These are phyloP conservation scores for Elaeagnus macrophylla DNA, from an alignment of 306 rosid genomes.

Conservation along the genomic window DNA sequence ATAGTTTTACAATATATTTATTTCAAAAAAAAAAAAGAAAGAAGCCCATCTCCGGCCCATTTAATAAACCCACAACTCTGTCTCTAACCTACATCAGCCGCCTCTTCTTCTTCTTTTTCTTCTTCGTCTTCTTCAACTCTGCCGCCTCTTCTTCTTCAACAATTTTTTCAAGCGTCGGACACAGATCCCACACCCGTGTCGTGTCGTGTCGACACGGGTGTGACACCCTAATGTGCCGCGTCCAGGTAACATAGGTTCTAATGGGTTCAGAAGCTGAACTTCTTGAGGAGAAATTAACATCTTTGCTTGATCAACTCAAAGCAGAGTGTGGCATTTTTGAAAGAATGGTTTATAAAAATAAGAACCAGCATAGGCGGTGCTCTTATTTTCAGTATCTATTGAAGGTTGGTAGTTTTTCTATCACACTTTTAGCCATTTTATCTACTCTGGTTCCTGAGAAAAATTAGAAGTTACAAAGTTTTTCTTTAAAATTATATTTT, in stretches of 20 bases:
- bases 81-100: too few relatives aligned
- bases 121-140: too few relatives aligned
- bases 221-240: too few relatives aligned
- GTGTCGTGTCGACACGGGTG: too few relatives aligned
- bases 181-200: too few relatives aligned
- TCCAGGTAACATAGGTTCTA: not conserved
- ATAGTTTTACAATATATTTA: too few relatives aligned
- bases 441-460: not conserved
- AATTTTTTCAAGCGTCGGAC: too few relatives aligned
- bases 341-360: constrained; percentile 70
- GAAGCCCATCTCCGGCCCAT: too few relatives aligned
- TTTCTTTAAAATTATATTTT: not conserved
- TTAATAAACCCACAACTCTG: too few relatives aligned
- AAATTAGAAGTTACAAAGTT: not conserved
- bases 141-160: too few relatives aligned
- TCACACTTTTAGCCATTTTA: not conserved
- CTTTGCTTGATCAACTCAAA: constrained; percentile 58
- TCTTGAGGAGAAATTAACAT: constrained; percentile 47
- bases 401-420: constrained; percentile 38
- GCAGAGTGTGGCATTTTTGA: constrained; percentile 51
- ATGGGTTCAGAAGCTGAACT: constrained; percentile 52
- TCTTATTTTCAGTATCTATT: constrained; percentile 62
- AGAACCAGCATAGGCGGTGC: constrained; percentile 87
- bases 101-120: too few relatives aligned
- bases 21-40: too few relatives aligned